Evolutionary conservation across 1,284 basidiomycete species (phyloP).

Genomic region (Irpex lacteus): DNA sequence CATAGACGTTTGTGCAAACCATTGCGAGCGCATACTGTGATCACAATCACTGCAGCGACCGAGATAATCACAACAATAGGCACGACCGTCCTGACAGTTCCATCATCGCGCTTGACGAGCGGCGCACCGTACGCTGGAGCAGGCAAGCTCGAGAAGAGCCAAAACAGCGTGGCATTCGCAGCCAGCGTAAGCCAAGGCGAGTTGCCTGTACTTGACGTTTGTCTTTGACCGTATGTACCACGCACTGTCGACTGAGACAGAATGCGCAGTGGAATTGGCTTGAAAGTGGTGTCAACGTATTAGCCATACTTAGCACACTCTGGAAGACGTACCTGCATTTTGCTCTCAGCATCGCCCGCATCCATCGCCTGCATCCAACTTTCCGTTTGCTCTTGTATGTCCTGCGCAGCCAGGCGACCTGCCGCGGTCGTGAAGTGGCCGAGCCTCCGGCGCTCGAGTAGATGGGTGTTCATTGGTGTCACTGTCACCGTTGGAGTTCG

Average conservation of each 20-base stretch:
- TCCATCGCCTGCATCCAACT: not conserved
- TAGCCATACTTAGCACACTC: not conserved
- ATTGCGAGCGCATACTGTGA: conserved; percentile 18
- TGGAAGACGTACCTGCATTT: not conserved
- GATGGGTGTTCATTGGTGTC: not conserved
- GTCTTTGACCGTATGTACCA: not conserved
- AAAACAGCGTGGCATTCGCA: not conserved
- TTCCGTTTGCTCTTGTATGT: not conserved
- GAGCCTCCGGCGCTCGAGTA: not conserved
- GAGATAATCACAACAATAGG: conserved; percentile 27
- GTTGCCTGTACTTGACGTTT: not conserved
- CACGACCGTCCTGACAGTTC: conserved; percentile 3
- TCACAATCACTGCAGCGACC: conserved; percentile 19
- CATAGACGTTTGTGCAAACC: conserved; percentile 16
- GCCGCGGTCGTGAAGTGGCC: not conserved
- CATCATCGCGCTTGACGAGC: conserved; percentile 5
- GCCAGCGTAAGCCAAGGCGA: not conserved
- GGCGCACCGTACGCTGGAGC: conserved; percentile 1
- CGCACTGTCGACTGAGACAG: not conserved
- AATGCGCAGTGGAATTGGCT: not conserved
- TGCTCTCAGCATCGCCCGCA: not conserved
- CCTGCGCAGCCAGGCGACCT: not conserved
- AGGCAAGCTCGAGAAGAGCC: not conserved
- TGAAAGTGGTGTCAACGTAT: not conserved
- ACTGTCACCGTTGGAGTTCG: not conserved